Base-by-base conservation (phyloP, 306 rosid genomes). In the Rosa multiflora region DNA sequence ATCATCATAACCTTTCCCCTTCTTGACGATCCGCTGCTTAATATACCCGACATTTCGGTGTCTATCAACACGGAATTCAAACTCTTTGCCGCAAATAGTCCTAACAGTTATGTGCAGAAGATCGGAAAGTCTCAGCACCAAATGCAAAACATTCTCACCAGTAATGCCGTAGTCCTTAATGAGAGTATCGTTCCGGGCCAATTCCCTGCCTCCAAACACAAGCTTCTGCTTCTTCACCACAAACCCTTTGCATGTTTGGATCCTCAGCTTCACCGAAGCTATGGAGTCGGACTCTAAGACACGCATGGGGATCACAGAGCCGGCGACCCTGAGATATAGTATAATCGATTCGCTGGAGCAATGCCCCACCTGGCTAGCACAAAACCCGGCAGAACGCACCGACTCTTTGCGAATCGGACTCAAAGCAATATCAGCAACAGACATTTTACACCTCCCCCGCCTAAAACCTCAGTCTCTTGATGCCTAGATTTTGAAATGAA, bases 281-380 rank as follows among this genome's bases (percentile, higher is more conserved):
- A 91, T 89, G 40, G 97, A 86, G 72, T 91, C 97, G 13, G 92
- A 88, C 81, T 87, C 97, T 58, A 87, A 78, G 37, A 91, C 90
- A 10, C 85, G 92, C 86, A 91, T 59, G 8, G 94, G 97, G 39
- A 73, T 88, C 75, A 91, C 81, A 11, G 81, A 82, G 52, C 92
- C 92, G 21, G 82, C 83, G 1, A 79, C 89, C 8, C 85, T 61
- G 1, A 91, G 85, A 49, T 88, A 91, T 35, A 91, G 76, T 8
- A 84, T 48, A 63, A 89, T 91, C 5, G 92, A 84, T 66, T 89
- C 90, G 17, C 83, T 83, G 0, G 84, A 77, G 67, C 56, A 77
- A 63, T 70, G 78, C 0, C 84, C 79, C 2, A 76, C 64, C 70
- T 64, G 81, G 52, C 83, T 73, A 44, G 74, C 84, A 48, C 74